A percentile compares a stretch with the other conserved stretches of the same genome.
phyloP scores from a whole-genome alignment of 225 moss, liverwort and hornwort genomes.

The Neckera pumila region DNA sequence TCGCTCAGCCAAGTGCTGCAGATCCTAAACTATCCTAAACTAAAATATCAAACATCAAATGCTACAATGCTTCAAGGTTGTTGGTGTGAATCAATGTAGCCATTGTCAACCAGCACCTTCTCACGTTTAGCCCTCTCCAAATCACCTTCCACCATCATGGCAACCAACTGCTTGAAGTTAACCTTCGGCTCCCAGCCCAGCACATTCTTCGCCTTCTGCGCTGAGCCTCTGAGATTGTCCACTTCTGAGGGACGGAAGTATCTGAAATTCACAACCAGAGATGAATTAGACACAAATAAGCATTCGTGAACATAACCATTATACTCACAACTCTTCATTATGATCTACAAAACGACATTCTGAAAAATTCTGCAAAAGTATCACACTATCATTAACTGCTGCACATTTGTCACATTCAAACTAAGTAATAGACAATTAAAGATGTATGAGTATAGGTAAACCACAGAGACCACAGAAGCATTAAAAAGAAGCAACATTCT shows the following conservation, averaged over 20 bases:
- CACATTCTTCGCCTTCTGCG: slow-evolving; percentile 26
- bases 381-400: not conserved
- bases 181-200: slow-evolving; percentile 59
- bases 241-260: slow-evolving; percentile 75
- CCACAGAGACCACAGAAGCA: not conserved
- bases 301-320: not conserved
- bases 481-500: not conserved
- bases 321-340: not conserved
- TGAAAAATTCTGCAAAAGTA: not conserved
- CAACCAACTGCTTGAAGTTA: slow-evolving; percentile 59
- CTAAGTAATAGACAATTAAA: not conserved
- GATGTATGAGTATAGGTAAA: too few relatives aligned
- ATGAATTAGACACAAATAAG: not conserved
- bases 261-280: slow-evolving; percentile 3
- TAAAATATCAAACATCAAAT: not conserved
- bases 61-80: slow-evolving; percentile 40
- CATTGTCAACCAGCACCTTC: slow-evolving; percentile 65
- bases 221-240: slow-evolving; percentile 55
- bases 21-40: not conserved
- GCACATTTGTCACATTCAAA: not conserved
- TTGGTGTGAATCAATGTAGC: slow-evolving; percentile 66
- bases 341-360: not conserved
- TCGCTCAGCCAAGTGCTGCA: not conserved
- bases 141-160: slow-evolving; percentile 71
- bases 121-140: slow-evolving; percentile 61